phyloP scores from a whole-genome alignment of 805 yeast genomes.

The Ogataea siamensis region DNA sequence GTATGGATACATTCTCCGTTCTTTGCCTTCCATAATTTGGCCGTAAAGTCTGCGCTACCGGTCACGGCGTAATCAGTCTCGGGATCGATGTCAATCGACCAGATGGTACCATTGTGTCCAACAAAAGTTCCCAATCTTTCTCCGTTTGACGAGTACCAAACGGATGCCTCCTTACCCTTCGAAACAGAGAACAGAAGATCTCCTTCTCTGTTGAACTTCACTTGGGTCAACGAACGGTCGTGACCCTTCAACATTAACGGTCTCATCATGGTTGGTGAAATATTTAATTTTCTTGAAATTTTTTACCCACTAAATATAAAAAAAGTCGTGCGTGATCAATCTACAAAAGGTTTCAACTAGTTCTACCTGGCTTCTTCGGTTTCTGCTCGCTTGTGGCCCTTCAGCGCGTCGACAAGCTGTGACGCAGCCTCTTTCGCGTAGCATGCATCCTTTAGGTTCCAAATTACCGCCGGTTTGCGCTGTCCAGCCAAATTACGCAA shows the following conservation, averaged over 20 bases:
- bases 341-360: too few relatives aligned
- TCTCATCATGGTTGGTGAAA: conserved; percentile 47
- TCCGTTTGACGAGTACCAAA: conserved; percentile 95
- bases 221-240: conserved; percentile 96
- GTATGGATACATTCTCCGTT: conserved; percentile 74
- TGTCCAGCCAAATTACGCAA: not conserved
- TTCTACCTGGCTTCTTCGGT: too few relatives aligned
- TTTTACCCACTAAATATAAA: conserved; percentile 6
- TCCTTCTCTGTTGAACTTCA: conserved; percentile 93
- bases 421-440: too few relatives aligned
- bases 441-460: too few relatives aligned
- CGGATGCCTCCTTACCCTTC: conserved; percentile 83
- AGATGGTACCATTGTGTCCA: conserved; percentile 90
- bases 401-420: too few relatives aligned
- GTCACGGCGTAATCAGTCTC: conserved; percentile 72
- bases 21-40: conserved; percentile 79
- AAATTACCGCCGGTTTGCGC: conserved; percentile 1
- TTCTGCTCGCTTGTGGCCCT: too few relatives aligned
- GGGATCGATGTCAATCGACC: conserved; percentile 86
- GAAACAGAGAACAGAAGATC: conserved; percentile 90
- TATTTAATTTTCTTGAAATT: conserved; percentile 8
- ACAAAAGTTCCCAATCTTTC: conserved; percentile 91
- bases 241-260: conserved; percentile 84
- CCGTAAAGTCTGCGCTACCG: conserved; percentile 86
- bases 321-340: conserved; percentile 8